A percentile compares a stretch with the other conserved stretches of the same genome.
These are phyloP conservation scores for Exophiala lecanii-corni DNA, from an alignment of 2,329 filamentous ascomycete genomes.

Conservation along the genomic window DNA sequence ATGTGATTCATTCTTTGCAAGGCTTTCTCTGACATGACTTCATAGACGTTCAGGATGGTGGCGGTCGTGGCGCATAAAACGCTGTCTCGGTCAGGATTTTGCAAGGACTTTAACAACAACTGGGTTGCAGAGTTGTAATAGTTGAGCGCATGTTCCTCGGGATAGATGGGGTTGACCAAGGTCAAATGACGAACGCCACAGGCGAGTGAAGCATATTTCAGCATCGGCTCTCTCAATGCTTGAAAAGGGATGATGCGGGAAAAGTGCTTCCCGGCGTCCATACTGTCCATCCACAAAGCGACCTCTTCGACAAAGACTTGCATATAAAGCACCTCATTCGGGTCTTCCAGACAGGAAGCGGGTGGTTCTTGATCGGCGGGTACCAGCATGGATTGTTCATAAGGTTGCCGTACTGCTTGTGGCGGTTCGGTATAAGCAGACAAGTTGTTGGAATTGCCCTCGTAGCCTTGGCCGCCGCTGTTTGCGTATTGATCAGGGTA, in stretches of 20 bases:
- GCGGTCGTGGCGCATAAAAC: slow-evolving; percentile 82
- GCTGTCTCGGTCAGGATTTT: slow-evolving; percentile 79
- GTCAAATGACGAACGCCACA: slow-evolving; percentile 81
- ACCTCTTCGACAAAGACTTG: slow-evolving; percentile 89
- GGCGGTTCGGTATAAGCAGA: slow-evolving; percentile 30
- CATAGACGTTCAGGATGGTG: slow-evolving; percentile 84
- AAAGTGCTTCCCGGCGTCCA: slow-evolving; percentile 83
- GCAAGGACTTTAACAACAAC: slow-evolving; percentile 68
- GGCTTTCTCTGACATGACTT: slow-evolving; percentile 81
- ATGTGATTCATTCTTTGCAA: slow-evolving; percentile 85
- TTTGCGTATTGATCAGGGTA: slow-evolving; percentile 44
- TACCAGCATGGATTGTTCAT: slow-evolving; percentile 19
- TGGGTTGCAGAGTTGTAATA: slow-evolving; percentile 85
- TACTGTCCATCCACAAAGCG: slow-evolving; percentile 87
- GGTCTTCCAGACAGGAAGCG: slow-evolving; percentile 61
- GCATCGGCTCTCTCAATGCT: slow-evolving; percentile 76
- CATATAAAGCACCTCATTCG: slow-evolving; percentile 82
- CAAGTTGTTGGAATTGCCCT: slow-evolving; percentile 29
- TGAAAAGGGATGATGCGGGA: slow-evolving; percentile 78
- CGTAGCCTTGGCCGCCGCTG: slow-evolving; percentile 30
- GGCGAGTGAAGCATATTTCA: slow-evolving; percentile 81
- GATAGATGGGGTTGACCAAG: slow-evolving; percentile 61
- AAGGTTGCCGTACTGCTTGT: slow-evolving; percentile 28
- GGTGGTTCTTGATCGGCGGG: slow-evolving; percentile 28
- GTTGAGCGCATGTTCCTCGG: slow-evolving; percentile 69